Evolutionary conservation across 805 yeast genomes (phyloP), one percentile per base, ranked within the genome.

Genomic region (Candida vaughaniae): DNA sequence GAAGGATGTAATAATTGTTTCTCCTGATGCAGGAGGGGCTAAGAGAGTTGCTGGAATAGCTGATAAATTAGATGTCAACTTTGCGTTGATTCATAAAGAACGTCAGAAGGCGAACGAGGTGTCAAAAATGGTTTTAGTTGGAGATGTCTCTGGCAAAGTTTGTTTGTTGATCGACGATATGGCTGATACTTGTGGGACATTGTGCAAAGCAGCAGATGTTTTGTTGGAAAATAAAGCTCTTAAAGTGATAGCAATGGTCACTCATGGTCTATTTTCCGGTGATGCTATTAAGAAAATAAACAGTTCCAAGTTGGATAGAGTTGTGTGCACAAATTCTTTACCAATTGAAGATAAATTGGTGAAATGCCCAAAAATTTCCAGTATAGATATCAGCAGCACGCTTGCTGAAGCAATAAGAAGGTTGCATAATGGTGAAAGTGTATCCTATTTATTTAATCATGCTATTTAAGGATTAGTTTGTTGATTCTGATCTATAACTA

Each of bases 11-110:
- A 84, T 85, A 36, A 78, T 85, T 37, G 78, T 85, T 12, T 85
- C 93, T 1, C 95, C 95, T 5, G 95, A 85, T 64, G 95, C 93
- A 6, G 95, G 95, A 58, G 95, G 95, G 45, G 93, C 93, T 40
- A 85, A 85, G 56, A 75, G 95, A 64, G 93, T 86, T n/a, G 93
- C 93, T 7, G 81, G 84, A 7, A 66, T 85, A 47, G 93, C 93
- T 35, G 93, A 85, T 58, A 73, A 82, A 43, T 64, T 85, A 47
- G 93, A 85, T 59, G 66, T 83, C 56, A 83, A 83, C 55, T 85
- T 85, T 63, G 93, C 93, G 16, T 75, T 85, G 61, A 85, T 85
- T 49, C 93, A 85, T 61, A 85, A 85, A 59, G 95, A 85, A 62
- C 73, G 95, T 58, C 86, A 84, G 16, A 73, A 82, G 45, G 93